Conservation (phyloP, 2,329 filamentous ascomycete genomes). For the Pseudophaeomoniella oleicola region DNA sequence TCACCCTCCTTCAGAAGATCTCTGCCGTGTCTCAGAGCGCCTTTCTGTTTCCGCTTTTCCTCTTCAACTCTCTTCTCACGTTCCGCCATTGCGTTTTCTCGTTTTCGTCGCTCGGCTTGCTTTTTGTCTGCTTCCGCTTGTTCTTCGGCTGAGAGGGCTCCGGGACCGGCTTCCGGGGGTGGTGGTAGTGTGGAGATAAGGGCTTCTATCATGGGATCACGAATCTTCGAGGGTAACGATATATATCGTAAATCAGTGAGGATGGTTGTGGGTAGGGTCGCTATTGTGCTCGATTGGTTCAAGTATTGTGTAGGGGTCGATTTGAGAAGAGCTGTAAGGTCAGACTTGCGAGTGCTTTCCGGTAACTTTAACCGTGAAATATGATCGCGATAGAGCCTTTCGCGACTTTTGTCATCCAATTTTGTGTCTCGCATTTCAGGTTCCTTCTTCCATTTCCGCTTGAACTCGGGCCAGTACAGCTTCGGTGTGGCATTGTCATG, state of each 20-base stretch:
- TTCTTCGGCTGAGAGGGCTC: conserved; percentile 21
- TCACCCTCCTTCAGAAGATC: conserved; percentile 27
- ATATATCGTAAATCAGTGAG: conserved; percentile 30
- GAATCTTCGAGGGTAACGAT: conserved; percentile 21
- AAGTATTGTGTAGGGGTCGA: conserved; percentile 23
- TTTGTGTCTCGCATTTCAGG: conserved; percentile 46
- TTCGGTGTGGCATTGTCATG: conserved; percentile 74
- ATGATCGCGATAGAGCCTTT: conserved; percentile 33
- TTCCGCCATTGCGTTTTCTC: conserved; percentile 27
- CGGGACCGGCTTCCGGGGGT: conserved; percentile 17
- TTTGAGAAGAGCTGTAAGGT: conserved; percentile 29
- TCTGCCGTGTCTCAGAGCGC: conserved; percentile 25
- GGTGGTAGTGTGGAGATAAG: conserved; percentile 27
- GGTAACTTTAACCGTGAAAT: conserved; percentile 30
- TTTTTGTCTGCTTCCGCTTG: conserved; percentile 21
- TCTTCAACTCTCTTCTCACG: conserved; percentile 27
- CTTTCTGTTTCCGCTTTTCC: conserved; percentile 24
- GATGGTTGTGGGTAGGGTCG: conserved; percentile 24
- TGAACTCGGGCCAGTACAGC: conserved; percentile 95
- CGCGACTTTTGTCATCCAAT: conserved; percentile 31
- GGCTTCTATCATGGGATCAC: conserved; percentile 25
- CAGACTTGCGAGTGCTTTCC: conserved; percentile 29
- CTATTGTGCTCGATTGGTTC: conserved; percentile 23
- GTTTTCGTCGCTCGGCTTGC: conserved; percentile 24
- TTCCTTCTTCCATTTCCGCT: conserved; percentile 76